Evolutionary conservation across 2,329 filamentous ascomycete genomes (phyloP).

Genomic region (Cladophialophora exuberans): DNA sequence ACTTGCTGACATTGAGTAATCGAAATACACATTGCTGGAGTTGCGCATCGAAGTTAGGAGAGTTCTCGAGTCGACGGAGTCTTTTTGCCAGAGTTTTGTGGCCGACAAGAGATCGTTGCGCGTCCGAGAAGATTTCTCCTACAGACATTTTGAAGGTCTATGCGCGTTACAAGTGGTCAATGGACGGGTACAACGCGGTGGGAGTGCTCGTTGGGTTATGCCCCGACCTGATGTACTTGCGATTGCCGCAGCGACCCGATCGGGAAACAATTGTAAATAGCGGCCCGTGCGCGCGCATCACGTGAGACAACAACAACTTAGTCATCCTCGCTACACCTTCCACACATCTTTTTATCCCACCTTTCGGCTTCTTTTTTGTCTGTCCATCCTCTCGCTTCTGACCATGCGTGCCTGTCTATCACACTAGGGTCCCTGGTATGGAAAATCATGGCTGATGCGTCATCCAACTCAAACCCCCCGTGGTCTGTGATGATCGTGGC

Average conservation of each 20-base stretch:
- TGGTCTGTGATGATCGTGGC: not conserved
- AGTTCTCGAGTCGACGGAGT: conserved; percentile 78
- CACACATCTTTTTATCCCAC: not conserved
- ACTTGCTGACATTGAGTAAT: conserved; percentile 86
- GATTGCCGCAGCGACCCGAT: not conserved
- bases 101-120: conserved; percentile 85
- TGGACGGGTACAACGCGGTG: too few species aligned
- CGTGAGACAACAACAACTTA: too few species aligned
- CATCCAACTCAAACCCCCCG: not conserved
- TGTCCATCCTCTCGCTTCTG: conserved; percentile 2
- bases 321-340: not conserved
- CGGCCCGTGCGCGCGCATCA: too few species aligned
- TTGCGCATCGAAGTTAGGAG: conserved; percentile 80
- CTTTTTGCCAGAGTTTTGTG: conserved; percentile 88
- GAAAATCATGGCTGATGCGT: too few species aligned
- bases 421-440: not conserved
- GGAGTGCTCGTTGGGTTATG: not conserved
- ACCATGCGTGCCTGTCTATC: not conserved
- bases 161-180: too few species aligned
- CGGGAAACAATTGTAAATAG: not conserved
- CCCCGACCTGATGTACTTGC: not conserved
- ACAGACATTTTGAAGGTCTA: conserved; percentile 27
- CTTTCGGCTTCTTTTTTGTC: not conserved
- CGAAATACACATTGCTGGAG: conserved; percentile 80
- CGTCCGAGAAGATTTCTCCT: conserved; percentile 64